A percentile compares a stretch with the other conserved stretches of the same genome.
These are phyloP conservation scores for Mortierella alpina DNA, from an alignment of 192 early-diverging fungal genomes.

Conservation along the genomic window DNA sequence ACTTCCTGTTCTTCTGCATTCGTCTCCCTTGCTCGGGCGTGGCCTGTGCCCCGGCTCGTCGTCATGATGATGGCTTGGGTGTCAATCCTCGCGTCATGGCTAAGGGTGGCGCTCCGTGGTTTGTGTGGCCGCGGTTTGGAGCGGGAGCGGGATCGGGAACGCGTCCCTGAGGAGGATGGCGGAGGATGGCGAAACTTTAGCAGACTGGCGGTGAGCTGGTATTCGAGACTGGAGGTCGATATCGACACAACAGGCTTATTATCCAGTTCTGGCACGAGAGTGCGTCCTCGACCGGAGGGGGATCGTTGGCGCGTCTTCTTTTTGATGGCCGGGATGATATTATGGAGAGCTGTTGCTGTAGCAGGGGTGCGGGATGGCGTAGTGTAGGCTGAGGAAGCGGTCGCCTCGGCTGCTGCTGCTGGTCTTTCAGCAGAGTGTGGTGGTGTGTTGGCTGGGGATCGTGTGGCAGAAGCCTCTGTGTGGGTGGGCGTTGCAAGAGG, in stretches of 20 bases:
- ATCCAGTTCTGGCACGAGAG: neutral
- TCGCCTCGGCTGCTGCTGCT: too few species aligned
- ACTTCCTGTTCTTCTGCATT: too few species aligned
- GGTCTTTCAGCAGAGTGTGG: too few species aligned
- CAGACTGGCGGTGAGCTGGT: conserved; percentile 40
- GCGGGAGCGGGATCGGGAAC: conserved; percentile 15
- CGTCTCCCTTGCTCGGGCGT: neutral
- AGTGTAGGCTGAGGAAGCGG: conserved; percentile 2
- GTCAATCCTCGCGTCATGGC: conserved; percentile 6
- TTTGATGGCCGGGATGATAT: neutral
- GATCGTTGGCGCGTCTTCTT: conserved; percentile 13
- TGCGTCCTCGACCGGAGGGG: too few species aligned
- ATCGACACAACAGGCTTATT: conserved; percentile 21
- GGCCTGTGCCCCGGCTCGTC: conserved; percentile 10
- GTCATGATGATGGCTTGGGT: neutral
- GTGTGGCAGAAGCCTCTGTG: too few species aligned
- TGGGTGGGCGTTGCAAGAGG: neutral
- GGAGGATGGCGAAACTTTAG: conserved; percentile 11
- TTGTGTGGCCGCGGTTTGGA: conserved; percentile 22
- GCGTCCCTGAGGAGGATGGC: neutral
- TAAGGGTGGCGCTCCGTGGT: neutral
- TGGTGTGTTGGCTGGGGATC: too few species aligned
- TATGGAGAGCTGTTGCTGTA: conserved; percentile 1
- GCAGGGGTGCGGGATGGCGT: neutral
- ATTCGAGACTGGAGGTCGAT: conserved; percentile 47